A percentile compares a stretch with the other conserved stretches of the same genome.
These are phyloP conservation scores for Oidiodendron maius DNA, from an alignment of 495 filamentous ascomycete genomes.

Conservation along the genomic window DNA sequence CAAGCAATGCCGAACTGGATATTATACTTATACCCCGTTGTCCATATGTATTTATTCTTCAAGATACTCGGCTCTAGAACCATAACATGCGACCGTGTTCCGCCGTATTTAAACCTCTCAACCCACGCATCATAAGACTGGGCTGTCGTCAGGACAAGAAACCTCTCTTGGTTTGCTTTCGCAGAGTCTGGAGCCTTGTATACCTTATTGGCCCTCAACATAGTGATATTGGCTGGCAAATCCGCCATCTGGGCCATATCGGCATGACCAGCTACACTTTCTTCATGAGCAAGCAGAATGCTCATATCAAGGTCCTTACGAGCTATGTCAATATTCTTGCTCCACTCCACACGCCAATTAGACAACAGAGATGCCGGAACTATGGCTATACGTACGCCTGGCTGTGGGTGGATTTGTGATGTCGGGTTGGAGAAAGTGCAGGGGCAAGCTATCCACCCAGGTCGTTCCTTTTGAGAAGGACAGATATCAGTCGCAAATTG, in stretches of 20 bases:
- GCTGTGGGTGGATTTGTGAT: constrained; percentile 4
- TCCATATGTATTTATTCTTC: neutral
- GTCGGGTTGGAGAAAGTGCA: constrained; percentile 5
- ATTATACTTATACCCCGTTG: neutral
- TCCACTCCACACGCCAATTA: constrained; percentile 10
- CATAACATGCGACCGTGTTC: neutral
- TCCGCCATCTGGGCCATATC: neutral
- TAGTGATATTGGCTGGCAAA: neutral
- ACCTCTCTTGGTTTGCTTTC: neutral
- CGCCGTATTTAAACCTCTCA: neutral
- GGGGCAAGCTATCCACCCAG: constrained; percentile 14
- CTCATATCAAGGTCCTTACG: constrained; percentile 2
- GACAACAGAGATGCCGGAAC: constrained; percentile 4
- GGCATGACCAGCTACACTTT: neutral
- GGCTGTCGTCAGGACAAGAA: neutral
- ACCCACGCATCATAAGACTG: neutral
- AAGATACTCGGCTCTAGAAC: neutral
- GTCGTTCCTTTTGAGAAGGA: neutral
- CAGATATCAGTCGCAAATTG: neutral
- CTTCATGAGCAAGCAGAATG: constrained; percentile 2
- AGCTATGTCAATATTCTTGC: constrained; percentile 1
- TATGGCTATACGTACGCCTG: constrained; percentile 4
- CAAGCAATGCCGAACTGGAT: neutral
- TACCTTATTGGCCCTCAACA: neutral
- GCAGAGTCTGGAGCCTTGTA: neutral